Evolutionary conservation across 129 eudicot species (phyloP).

Genomic region (Apium graveolens): DNA sequence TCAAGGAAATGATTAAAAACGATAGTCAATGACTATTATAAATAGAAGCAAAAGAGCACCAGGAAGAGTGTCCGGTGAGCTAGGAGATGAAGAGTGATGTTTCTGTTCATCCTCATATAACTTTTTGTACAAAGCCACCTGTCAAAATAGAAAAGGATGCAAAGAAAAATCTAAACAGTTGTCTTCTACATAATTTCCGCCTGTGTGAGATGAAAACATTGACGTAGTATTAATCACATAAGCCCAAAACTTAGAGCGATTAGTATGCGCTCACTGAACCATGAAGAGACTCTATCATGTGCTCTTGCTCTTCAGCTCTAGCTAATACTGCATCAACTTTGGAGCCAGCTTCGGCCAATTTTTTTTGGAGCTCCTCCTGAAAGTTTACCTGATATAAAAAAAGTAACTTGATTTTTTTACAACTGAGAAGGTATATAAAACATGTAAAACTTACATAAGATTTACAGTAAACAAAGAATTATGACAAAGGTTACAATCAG

Average conservation of each 20-base stretch:
- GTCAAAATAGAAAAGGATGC: background rate
- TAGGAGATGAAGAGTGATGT: slow-evolving; percentile 31
- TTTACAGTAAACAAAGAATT: background rate
- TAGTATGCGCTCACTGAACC: slow-evolving; percentile 43
- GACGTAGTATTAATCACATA: background rate
- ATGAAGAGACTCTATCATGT: slow-evolving; percentile 91
- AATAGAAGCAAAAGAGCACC: slow-evolving; percentile 18
- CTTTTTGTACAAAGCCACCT: slow-evolving; percentile 80
- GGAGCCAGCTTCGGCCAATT: slow-evolving; percentile 55
- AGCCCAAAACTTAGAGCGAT: background rate
- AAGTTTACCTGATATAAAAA: slow-evolving; percentile 41
- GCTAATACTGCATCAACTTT: slow-evolving; percentile 64
- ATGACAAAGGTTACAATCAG: slow-evolving; percentile 28
- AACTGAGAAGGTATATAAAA: background rate
- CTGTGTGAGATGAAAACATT: background rate
- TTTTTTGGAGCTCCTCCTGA: slow-evolving; percentile 59
- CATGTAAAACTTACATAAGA: background rate
- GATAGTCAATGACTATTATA: background rate
- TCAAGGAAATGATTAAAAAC: background rate
- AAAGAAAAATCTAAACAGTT: background rate
- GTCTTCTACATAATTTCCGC: background rate
- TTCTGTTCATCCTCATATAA: slow-evolving; percentile 82
- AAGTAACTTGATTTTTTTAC: background rate
- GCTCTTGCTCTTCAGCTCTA: slow-evolving; percentile 83
- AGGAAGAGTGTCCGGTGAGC: slow-evolving; percentile 24